Conservation (phyloP, 192 early-diverging fungal species). For the Gaertneriomyces semiglobifer region DNA sequence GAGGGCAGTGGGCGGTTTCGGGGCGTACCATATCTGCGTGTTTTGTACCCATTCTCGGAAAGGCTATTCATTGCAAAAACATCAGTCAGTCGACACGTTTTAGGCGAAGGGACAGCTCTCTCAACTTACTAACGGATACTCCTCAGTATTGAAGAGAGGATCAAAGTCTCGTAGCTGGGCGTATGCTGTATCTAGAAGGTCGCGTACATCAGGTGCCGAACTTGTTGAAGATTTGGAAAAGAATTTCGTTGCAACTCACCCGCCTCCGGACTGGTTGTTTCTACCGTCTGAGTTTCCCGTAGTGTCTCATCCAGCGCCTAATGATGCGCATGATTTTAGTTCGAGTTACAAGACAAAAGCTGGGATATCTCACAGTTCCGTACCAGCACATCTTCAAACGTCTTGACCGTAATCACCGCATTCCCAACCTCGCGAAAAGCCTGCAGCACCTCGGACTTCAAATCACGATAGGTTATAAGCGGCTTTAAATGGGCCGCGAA, state of each 20-base stretch:
- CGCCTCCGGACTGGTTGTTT: too few relatives aligned
- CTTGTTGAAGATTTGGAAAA: neutral
- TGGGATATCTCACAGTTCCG: neutral
- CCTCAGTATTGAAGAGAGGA: constrained; percentile 2
- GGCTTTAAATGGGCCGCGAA: constrained; percentile 39
- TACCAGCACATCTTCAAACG: constrained; percentile 36
- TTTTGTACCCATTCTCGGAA: constrained; percentile 17
- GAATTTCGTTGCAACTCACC: neutral
- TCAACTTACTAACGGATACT: constrained; percentile 9
- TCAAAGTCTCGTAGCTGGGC: constrained; percentile 21
- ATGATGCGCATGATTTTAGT: too few relatives aligned
- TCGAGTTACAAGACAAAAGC: too few relatives aligned
- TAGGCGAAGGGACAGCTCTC: neutral
- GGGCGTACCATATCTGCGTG: constrained; percentile 9
- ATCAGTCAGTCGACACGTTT: neutral
- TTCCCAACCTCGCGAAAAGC: constrained; percentile 49
- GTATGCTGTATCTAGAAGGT: constrained; percentile 5
- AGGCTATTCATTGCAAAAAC: constrained; percentile 2
- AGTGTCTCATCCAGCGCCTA: too few relatives aligned
- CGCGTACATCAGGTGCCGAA: neutral
- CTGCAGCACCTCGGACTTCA: constrained; percentile 46
- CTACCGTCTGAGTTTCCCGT: too few relatives aligned
- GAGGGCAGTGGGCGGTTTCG: constrained; percentile 16
- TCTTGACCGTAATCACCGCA: constrained; percentile 27
- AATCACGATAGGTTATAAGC: constrained; percentile 26